A percentile compares a stretch with the other conserved stretches of the same genome.
These are phyloP conservation scores for Cordyceps militaris DNA, from an alignment of 2,329 filamentous ascomycete species.

Conservation along the genomic window DNA sequence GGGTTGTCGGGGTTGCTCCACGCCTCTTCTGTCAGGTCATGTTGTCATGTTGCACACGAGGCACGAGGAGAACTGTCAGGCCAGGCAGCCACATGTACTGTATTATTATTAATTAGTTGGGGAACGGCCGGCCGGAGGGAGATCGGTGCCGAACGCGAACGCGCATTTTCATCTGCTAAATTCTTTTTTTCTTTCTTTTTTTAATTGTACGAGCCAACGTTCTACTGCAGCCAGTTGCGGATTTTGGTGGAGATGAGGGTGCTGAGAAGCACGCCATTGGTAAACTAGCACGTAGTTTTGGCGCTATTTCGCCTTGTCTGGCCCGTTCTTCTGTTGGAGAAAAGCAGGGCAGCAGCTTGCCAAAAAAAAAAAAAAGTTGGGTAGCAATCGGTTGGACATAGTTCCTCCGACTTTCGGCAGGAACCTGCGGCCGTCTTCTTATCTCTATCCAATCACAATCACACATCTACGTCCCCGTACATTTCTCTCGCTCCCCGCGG, in stretches of 20 bases:
- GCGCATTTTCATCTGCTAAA: background rate
- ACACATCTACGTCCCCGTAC: background rate
- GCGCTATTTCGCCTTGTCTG: too few relatives aligned
- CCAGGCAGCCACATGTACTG: too few relatives aligned
- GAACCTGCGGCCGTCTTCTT: background rate
- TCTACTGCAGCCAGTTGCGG: background rate
- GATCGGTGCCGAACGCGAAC: background rate
- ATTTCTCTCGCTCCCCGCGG: background rate
- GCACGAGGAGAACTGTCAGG: too few relatives aligned
- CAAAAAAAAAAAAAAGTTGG: background rate
- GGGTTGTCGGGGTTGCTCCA: background rate
- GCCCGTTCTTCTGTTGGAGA: too few relatives aligned
- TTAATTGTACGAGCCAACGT: background rate
- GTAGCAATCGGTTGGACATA: background rate
- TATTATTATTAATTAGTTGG: too few relatives aligned
- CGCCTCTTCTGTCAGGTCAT: too few relatives aligned
- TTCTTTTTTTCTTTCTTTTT: too few relatives aligned
- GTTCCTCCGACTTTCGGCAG: background rate
- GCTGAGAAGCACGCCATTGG: background rate
- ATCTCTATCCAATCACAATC: constrained; percentile 6
- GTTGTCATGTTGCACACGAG: too few relatives aligned
- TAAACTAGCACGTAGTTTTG: background rate
- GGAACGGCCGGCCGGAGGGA: too few relatives aligned
- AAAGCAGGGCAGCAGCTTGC: too few relatives aligned
- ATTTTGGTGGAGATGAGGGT: background rate